phyloP scores from a whole-genome alignment of 2,329 filamentous ascomycete species.

The Pseudogymnoascus sp. region DNA sequence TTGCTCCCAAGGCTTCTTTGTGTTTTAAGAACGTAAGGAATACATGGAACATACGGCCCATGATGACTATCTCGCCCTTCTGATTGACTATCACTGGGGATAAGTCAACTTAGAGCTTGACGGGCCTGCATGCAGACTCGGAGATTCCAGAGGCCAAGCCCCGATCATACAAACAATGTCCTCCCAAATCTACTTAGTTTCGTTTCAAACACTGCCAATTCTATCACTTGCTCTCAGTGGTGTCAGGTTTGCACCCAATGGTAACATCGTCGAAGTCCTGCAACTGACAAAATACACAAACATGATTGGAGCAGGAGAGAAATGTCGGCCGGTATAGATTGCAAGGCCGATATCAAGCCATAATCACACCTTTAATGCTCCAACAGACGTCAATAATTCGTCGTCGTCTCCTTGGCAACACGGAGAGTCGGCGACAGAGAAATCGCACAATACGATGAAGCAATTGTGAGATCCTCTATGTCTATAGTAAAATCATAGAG shows the following conservation, averaged over 20 bases:
- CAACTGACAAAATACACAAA: neutral
- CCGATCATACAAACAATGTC: neutral
- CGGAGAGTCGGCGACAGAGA: neutral
- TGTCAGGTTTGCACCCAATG: neutral
- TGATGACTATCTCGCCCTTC: neutral
- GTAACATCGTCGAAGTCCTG: neutral
- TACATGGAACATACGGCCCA: neutral
- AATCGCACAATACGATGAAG: neutral
- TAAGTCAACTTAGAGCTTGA: neutral
- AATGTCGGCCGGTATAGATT: neutral
- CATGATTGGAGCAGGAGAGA: neutral
- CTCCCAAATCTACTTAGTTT: neutral
- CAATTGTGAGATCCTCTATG: neutral
- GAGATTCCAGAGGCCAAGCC: neutral
- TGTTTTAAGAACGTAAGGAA: neutral
- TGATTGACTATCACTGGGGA: neutral
- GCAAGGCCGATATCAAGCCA: neutral
- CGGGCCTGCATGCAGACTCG: neutral
- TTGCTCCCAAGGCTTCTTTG: neutral
- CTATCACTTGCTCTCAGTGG: neutral
- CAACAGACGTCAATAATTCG: neutral
- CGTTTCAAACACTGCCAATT: neutral
- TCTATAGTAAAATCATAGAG: neutral
- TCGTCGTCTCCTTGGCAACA: neutral
- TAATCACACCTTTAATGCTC: neutral